phyloP scores from a whole-genome alignment of 176 grass and related monocot genomes.

The Alloteropsis semialata region DNA sequence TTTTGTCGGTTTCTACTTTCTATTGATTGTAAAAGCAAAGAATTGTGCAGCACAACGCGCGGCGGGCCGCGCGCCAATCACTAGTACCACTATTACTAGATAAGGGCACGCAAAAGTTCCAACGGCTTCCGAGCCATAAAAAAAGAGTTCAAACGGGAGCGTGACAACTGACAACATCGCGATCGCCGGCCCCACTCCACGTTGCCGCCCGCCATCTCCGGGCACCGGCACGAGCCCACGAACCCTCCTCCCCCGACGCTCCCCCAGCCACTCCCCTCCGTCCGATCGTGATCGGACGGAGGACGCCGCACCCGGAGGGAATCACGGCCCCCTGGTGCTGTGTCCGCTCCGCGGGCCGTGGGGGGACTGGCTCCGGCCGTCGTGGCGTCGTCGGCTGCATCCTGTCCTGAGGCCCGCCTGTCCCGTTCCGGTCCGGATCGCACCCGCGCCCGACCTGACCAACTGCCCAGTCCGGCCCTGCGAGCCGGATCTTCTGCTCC shows the following conservation, averaged over 20 bases:
- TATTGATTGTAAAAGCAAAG: too few relatives aligned
- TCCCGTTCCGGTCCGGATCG: constrained; percentile 8
- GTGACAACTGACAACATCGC: neutral
- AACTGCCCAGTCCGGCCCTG: neutral
- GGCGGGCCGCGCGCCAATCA: too few relatives aligned
- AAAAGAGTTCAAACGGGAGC: neutral
- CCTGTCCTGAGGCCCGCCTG: too few relatives aligned
- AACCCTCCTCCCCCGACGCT: neutral
- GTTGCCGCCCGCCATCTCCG: constrained; percentile 18
- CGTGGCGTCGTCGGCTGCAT: neutral
- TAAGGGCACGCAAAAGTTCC: too few relatives aligned
- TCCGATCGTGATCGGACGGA: neutral
- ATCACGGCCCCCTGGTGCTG: too few relatives aligned
- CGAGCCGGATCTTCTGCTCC: constrained; percentile 21
- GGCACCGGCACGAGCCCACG: neutral
- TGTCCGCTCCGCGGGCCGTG: too few relatives aligned
- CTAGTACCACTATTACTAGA: too few relatives aligned
- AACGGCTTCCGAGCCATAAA: neutral
- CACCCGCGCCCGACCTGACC: neutral
- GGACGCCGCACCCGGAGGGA: neutral
- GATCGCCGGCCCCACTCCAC: neutral
- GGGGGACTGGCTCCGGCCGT: too few relatives aligned
- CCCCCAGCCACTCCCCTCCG: neutral
- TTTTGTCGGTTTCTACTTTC: too few relatives aligned
- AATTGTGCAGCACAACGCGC: too few relatives aligned